These are phyloP conservation scores for Alternaria sp. DNA, from an alignment of 2,329 filamentous ascomycete species.

Conservation along the genomic window DNA sequence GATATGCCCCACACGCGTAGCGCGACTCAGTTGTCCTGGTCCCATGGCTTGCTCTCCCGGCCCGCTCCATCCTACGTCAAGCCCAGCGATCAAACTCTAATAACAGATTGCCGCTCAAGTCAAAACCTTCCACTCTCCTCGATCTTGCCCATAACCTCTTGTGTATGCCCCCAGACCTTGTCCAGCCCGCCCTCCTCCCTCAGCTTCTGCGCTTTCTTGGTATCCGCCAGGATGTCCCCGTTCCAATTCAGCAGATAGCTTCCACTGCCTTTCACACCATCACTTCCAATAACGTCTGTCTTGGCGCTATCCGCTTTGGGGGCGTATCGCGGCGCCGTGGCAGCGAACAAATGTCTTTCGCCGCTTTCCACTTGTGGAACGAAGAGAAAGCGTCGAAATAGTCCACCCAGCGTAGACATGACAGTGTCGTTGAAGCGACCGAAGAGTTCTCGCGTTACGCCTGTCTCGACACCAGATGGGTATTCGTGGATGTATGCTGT, in stretches of 20 bases:
- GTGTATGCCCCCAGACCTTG: constrained; percentile 41
- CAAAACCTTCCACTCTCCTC: constrained; percentile 7
- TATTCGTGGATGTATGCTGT: constrained; percentile 39
- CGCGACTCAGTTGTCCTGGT: background rate
- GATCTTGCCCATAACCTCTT: constrained; percentile 40
- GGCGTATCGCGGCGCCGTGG: constrained; percentile 35
- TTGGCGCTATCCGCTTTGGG: constrained; percentile 15
- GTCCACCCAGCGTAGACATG: constrained; percentile 2
- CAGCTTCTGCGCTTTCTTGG: constrained; percentile 21
- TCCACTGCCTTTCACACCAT: constrained; percentile 34
- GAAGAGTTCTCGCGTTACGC: constrained; percentile 15
- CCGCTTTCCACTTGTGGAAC: constrained; percentile 38
- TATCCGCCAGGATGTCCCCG: constrained; percentile 25
- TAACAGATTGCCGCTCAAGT: background rate
- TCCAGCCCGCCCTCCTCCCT: constrained; percentile 30
- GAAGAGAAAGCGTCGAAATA: constrained; percentile 22
- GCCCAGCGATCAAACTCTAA: background rate
- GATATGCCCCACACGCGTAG: constrained; percentile 3
- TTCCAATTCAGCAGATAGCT: constrained; percentile 36
- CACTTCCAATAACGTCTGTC: constrained; percentile 22
- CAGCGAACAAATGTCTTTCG: constrained; percentile 42
- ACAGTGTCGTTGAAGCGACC: constrained; percentile 8
- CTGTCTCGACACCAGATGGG: constrained; percentile 34
- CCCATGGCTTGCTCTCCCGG: background rate
- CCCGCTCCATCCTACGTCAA: background rate